These are phyloP conservation scores for Gossypioides kirkii DNA, from an alignment of 345 rosid species.

Conservation along the genomic window DNA sequence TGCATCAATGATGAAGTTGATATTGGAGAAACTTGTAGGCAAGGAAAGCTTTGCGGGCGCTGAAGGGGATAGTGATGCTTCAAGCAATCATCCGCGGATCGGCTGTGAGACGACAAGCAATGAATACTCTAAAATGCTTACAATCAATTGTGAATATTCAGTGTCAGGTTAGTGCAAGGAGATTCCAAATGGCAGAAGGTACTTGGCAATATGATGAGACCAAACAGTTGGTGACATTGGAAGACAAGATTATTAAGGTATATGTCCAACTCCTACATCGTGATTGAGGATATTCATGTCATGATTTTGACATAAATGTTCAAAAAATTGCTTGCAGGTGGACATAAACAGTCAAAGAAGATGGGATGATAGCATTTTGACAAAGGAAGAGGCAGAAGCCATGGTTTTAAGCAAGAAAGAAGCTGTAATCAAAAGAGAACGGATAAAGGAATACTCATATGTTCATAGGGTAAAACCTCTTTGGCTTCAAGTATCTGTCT, in stretches of 20 bases:
- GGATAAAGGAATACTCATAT: conserved; percentile 56
- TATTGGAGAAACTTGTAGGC: conserved; percentile 46
- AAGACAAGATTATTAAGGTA: conserved; percentile 58
- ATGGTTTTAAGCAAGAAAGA: conserved; percentile 61
- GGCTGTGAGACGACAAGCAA: conserved; percentile 76
- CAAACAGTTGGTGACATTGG: conserved; percentile 39
- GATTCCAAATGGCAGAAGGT: conserved; percentile 39
- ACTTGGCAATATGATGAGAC: conserved; percentile 33
- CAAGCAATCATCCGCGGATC: conserved; percentile 85
- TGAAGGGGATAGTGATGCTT: conserved; percentile 88
- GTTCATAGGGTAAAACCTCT: conserved; percentile 53
- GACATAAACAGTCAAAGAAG: conserved; percentile 56
- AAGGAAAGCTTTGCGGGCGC: conserved; percentile 78
- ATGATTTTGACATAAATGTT: neutral
- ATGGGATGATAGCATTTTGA: conserved; percentile 81
- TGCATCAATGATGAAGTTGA: neutral
- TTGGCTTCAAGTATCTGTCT: neutral
- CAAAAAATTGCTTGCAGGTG: conserved; percentile 37
- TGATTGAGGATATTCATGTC: neutral
- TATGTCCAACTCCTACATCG: neutral
- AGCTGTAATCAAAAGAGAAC: conserved; percentile 59
- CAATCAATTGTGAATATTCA: conserved; percentile 82
- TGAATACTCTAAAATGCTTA: conserved; percentile 69
- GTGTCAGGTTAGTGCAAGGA: conserved; percentile 54
- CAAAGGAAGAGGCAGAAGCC: conserved; percentile 72